These are phyloP conservation scores for Condylostoma magnum DNA, from an alignment of 169 alveolate species.

Conservation along the genomic window DNA sequence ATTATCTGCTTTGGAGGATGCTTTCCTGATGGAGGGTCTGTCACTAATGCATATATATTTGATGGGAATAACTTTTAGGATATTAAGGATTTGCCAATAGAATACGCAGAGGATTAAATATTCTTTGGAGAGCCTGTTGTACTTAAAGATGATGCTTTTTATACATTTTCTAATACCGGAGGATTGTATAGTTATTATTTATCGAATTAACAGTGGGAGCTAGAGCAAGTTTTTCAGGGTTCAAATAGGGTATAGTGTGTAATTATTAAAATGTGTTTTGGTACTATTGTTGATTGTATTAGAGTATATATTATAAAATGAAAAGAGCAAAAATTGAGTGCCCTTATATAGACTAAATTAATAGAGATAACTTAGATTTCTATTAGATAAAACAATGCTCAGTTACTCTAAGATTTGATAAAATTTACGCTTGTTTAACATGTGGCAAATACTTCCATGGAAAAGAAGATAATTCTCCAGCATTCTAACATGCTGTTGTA, in stretches of 20 bases:
- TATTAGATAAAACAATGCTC: too few species aligned
- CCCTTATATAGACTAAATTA: slow-evolving; percentile 17
- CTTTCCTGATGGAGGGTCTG: not conserved
- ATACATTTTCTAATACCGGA: slow-evolving; percentile 10
- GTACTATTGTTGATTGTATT: too few species aligned
- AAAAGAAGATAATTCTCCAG: too few species aligned
- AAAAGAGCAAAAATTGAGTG: not conserved
- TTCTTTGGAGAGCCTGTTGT: slow-evolving; percentile 14
- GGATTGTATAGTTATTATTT: not conserved
- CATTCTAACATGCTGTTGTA: too few species aligned
- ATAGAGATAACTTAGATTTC: not conserved
- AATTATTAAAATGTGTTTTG: too few species aligned
- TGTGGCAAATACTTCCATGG: too few species aligned
- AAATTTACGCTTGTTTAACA: too few species aligned
- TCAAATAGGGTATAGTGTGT: too few species aligned
- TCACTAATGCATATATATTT: slow-evolving; percentile 11
- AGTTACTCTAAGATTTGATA: too few species aligned
- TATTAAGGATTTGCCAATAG: slow-evolving; percentile 2
- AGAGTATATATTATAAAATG: too few species aligned
- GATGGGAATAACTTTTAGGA: not conserved
- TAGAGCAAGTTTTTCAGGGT: too few species aligned
- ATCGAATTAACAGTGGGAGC: not conserved
- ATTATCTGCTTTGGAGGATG: slow-evolving; percentile 23
- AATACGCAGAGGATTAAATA: not conserved
- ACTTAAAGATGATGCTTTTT: not conserved